Conservation (phyloP, 192 early-diverging fungal genomes). For the Rhizoclosmatium sp. region DNA sequence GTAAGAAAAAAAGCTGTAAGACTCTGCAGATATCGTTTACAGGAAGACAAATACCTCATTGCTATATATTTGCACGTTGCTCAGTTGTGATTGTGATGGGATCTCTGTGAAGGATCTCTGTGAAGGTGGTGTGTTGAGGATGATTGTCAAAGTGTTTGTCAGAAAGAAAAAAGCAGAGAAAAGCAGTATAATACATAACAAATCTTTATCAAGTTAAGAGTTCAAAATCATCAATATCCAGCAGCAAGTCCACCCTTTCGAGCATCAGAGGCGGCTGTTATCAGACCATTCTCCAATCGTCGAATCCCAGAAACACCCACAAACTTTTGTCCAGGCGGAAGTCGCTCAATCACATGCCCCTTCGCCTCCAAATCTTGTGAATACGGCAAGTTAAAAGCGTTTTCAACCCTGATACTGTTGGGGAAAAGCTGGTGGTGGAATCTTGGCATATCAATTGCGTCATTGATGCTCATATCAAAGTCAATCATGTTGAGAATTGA, state of each 20-base stretch:
- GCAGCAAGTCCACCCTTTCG: constrained; percentile 51
- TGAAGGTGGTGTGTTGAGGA: neutral
- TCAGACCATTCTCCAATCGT: constrained; percentile 37
- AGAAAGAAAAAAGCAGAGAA: neutral
- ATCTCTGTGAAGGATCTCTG: neutral
- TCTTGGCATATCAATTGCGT: constrained; percentile 77
- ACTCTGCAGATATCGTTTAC: neutral
- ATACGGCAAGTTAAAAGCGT: neutral
- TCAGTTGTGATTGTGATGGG: neutral
- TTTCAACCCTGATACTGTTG: constrained; percentile 52
- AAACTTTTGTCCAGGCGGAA: constrained; percentile 36
- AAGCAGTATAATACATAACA: neutral
- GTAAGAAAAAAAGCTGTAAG: neutral
- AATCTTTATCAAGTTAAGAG: neutral
- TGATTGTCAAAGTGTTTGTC: constrained; percentile 15
- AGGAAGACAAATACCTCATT: neutral
- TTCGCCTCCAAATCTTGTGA: constrained; percentile 8
- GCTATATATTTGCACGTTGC: neutral
- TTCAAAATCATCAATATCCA: constrained; percentile 36
- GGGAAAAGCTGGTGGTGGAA: constrained; percentile 94
- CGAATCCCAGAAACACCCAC: constrained; percentile 47
- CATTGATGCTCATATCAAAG: constrained; percentile 67
- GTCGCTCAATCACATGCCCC: constrained; percentile 22
- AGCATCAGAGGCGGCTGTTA: constrained; percentile 50
- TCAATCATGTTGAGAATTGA: constrained; percentile 79